Evolutionary conservation across 2,329 filamentous ascomycete genomes (phyloP), one percentile per base, ranked within the genome.

Genomic region (Podosphaera aphanis): DNA sequence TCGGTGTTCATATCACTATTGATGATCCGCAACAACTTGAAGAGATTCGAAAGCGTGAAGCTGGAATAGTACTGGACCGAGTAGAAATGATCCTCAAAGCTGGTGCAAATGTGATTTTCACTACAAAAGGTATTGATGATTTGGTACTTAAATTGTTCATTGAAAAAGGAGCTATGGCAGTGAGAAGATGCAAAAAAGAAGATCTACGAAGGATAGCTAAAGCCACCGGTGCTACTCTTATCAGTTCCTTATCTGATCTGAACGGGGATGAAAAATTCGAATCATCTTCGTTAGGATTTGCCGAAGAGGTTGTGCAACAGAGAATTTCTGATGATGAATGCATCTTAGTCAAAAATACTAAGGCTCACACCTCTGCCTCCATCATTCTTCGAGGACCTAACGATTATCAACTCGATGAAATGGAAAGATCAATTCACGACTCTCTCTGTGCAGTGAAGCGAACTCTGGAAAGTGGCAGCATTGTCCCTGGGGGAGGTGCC

Each of bases 201-300:
- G 90, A 98, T 59, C 68, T 98, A 49, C 73, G 90, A 61, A 78
- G 90, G 56, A 95, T 98, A 65, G 90, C 90, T 49, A 93, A 82
- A 68, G 90, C 90, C 5, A 93, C 90, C 5, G 90, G 90, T 47
- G 90, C 88, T 18, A 94, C 86, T 16, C 70, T 98, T 48, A 74
- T 98, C 54, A 88, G 82, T 69, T 88, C 85, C 6, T 70, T 98
- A 42, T 95, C 90, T 3, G 92, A 98, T 61, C 69, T 98, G 52
- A 95, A 98, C 60, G 90, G 90, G 48, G 90, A 98, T 61, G 90
- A 98, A 68, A 84, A 81, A 61, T 98, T 95, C 57, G 90, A 98
- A 55, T 68, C 83, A 19, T 85, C 85, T 36, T 83, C 83, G 60
- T 71, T 98, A 33, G 90, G 90, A 49, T 71, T 84, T 52, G 90